Evolutionary conservation across 371 early-diverging fungal species (phyloP).

Genomic region (Dinochytrium kinnereticum): DNA sequence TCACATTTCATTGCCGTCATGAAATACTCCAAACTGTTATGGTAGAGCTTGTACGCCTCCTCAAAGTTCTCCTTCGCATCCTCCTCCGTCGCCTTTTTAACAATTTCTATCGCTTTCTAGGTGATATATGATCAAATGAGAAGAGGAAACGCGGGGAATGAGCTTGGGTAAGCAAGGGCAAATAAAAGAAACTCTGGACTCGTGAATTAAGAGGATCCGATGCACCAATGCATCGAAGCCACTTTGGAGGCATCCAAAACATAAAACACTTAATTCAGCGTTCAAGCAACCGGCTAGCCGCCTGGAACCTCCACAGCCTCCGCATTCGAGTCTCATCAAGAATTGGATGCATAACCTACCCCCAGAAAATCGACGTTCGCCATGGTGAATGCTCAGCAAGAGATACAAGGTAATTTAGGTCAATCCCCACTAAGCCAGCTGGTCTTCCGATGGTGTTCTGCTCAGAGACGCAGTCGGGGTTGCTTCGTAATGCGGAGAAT

Average conservation of each 20-base stretch:
- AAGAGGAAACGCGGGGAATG: not conserved
- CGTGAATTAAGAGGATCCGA: too few species aligned
- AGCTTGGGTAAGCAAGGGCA: not conserved
- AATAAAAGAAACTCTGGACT: too few species aligned
- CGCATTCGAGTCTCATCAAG: not conserved
- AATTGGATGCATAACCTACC: conserved; percentile 13
- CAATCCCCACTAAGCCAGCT: too few species aligned
- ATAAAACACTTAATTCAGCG: too few species aligned
- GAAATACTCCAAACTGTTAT: conserved; percentile 89
- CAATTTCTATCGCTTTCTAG: conserved; percentile 67
- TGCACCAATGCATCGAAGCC: too few species aligned
- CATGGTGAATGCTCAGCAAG: too few species aligned
- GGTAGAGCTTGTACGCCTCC: conserved; percentile 88
- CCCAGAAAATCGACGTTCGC: conserved; percentile 45
- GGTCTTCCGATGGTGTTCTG: too few species aligned
- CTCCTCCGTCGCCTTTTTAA: conserved; percentile 92
- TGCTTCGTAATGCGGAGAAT: too few species aligned
- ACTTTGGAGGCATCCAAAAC: too few species aligned
- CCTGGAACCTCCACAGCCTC: not conserved
- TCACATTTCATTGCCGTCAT: conserved; percentile 94
- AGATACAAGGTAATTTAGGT: too few species aligned
- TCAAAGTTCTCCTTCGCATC: conserved; percentile 90
- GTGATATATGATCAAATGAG: too few species aligned
- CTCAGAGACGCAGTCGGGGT: too few species aligned
- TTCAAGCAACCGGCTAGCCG: not conserved